Conservation (phyloP, 1,284 basidiomycete species). For the Wolfiporia cocos region DNA sequence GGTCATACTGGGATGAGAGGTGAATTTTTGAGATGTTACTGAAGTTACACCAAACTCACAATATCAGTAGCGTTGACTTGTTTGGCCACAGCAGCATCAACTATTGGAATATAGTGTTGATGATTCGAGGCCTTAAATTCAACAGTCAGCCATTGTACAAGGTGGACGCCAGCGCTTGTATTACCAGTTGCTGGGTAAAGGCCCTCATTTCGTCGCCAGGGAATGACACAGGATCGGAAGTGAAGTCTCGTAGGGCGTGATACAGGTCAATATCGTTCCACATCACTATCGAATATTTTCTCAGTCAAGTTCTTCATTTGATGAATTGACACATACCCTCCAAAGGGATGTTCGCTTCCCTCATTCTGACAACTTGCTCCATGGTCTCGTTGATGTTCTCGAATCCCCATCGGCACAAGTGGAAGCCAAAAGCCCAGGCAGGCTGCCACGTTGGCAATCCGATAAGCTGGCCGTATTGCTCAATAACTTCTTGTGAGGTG, state of each 20-base stretch:
- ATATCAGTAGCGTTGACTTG: conserved; percentile 32
- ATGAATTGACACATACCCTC: conserved; percentile 47
- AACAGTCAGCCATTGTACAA: too few relatives aligned
- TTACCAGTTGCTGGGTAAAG: conserved; percentile 59
- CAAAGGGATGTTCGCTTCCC: conserved; percentile 55
- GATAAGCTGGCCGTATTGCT: conserved; percentile 59
- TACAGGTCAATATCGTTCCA: conserved; percentile 80
- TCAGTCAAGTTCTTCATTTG: too few relatives aligned
- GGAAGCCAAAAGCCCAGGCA: conserved; percentile 66
- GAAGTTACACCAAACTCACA: conserved; percentile 30
- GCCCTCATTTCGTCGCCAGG: conserved; percentile 48
- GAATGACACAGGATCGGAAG: conserved; percentile 60
- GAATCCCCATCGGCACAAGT: conserved; percentile 52
- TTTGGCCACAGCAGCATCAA: conserved; percentile 30
- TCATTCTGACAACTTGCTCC: conserved; percentile 49
- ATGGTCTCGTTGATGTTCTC: conserved; percentile 28
- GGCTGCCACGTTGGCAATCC: conserved; percentile 66
- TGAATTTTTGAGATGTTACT: conserved; percentile 10
- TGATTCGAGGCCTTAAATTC: conserved; percentile 24
- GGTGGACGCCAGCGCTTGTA: too few relatives aligned
- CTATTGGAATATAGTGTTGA: conserved; percentile 34
- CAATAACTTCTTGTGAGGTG: conserved; percentile 51
- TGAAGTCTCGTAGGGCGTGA: conserved; percentile 63
- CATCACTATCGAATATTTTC: too few relatives aligned
- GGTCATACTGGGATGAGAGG: conserved; percentile 34